Percentiles rank a stretch among this genome's conserved stretches.
Evolutionary conservation across 495 filamentous ascomycete species (phyloP).

Genomic region (Niebla homalea): DNA sequence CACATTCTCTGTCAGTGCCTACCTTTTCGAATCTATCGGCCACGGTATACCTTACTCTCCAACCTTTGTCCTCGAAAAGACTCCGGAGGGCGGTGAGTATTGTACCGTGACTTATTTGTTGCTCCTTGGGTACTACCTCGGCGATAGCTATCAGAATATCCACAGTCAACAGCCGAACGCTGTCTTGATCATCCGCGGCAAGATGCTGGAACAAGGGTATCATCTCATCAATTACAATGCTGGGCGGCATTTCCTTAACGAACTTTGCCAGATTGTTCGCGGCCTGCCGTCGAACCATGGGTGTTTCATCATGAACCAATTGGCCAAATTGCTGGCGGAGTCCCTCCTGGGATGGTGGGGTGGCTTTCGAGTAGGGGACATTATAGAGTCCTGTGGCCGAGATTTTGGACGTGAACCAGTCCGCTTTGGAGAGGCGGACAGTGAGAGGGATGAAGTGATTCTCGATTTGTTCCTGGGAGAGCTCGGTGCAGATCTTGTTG

Average conservation of each 20-base stretch:
- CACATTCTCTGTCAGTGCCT: neutral
- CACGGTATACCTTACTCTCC: slow-evolving; percentile 98
- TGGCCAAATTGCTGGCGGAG: slow-evolving; percentile 81
- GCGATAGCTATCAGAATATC: slow-evolving; percentile 94
- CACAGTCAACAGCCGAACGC: slow-evolving; percentile 87
- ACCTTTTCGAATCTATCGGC: slow-evolving; percentile 98
- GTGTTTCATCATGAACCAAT: slow-evolving; percentile 94
- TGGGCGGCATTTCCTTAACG: slow-evolving; percentile 84
- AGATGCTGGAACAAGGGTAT: slow-evolving; percentile 97
- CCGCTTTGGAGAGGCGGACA: slow-evolving; percentile 90
- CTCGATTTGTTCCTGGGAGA: slow-evolving; percentile 85
- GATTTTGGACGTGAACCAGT: slow-evolving; percentile 99
- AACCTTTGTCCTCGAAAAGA: slow-evolving; percentile 97
- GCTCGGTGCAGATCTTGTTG: slow-evolving; percentile 92
- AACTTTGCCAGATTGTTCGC: slow-evolving; percentile 96
- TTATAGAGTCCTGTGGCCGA: slow-evolving; percentile 93
- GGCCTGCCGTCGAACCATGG: slow-evolving; percentile 94
- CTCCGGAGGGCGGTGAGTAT: slow-evolving; percentile 78
- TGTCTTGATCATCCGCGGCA: slow-evolving; percentile 90
- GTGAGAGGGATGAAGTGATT: slow-evolving; percentile 91
- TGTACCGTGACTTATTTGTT: slow-evolving; percentile 90
- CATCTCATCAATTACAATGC: slow-evolving; percentile 93
- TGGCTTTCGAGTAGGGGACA: slow-evolving; percentile 79
- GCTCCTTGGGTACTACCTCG: slow-evolving; percentile 93
- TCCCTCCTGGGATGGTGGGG: slow-evolving; percentile 68